These are phyloP conservation scores for Biscogniauxia marginata DNA, from an alignment of 2,329 filamentous ascomycete species.

Conservation along the genomic window DNA sequence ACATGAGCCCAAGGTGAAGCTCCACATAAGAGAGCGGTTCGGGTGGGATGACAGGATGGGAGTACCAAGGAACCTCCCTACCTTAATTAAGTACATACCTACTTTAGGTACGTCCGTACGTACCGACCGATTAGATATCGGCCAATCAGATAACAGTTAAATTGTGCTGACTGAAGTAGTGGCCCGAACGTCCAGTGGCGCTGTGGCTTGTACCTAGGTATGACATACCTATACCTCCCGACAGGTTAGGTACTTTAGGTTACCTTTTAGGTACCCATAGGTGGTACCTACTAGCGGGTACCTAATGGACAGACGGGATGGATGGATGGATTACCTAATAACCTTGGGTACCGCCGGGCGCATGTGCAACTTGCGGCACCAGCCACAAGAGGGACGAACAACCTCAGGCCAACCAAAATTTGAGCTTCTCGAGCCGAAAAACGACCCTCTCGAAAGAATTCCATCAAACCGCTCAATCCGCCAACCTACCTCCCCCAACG, in stretches of 20 bases:
- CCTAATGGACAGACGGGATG: no score
- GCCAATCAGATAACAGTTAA: neutral
- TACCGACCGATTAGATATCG: no score
- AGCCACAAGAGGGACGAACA: no score
- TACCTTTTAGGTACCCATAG: no score
- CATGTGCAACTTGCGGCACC: neutral
- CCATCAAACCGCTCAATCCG: constrained; percentile 57
- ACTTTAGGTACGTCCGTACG: no score
- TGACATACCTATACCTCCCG: no score
- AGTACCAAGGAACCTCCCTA: neutral
- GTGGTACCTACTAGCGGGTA: no score
- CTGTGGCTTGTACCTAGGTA: neutral
- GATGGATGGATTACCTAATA: neutral
- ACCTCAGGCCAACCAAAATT: constrained; percentile 33
- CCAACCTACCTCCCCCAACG: constrained; percentile 44
- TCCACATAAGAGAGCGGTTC: neutral
- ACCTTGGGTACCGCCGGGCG: constrained; percentile 2
- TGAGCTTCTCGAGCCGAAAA: constrained; percentile 28
- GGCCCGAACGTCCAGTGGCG: neutral
- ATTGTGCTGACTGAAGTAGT: neutral
- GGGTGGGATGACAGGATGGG: neutral
- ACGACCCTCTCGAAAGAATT: constrained; percentile 30
- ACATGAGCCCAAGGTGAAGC: neutral
- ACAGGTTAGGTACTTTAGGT: constrained; percentile 1
- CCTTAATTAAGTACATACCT: neutral